Conservation (phyloP, 805 yeast genomes). For the Pichia kluyveri region DNA sequence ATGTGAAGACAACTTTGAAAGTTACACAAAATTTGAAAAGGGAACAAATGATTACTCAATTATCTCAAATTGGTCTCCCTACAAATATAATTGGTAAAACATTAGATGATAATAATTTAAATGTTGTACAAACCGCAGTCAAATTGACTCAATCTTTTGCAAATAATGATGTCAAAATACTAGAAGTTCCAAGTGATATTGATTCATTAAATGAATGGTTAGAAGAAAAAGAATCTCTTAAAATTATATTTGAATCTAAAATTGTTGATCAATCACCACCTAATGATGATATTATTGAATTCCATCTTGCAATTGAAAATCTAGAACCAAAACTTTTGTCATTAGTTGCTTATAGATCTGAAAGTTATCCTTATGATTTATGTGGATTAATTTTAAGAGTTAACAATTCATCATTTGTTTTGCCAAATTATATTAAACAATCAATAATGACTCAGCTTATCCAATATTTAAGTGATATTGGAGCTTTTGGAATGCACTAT, state of each 20-base stretch:
- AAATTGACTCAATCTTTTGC: conserved; percentile 34
- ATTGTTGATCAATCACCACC: conserved; percentile 28
- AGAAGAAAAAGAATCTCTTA: conserved; percentile 65
- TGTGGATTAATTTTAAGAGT: conserved; percentile 60
- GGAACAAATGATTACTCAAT: not conserved
- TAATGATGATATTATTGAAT: conserved; percentile 25
- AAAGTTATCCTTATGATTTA: conserved; percentile 51
- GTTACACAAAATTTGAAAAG: not conserved
- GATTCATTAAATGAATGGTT: conserved; percentile 45
- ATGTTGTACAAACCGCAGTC: conserved; percentile 45
- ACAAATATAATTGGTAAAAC: not conserved
- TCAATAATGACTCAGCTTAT: conserved; percentile 43
- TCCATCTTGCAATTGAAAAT: conserved; percentile 27
- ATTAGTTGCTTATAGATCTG: conserved; percentile 35
- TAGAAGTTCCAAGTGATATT: conserved; percentile 7
- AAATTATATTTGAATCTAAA: conserved; percentile 38
- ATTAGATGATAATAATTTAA: conserved; percentile 5
- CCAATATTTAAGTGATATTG: conserved; percentile 32
- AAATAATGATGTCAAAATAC: not conserved
- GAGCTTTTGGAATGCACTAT: conserved; percentile 60
- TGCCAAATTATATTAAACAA: conserved; percentile 64
- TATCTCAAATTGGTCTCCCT: not conserved
- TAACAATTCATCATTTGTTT: conserved; percentile 32
- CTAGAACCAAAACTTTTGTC: conserved; percentile 23
- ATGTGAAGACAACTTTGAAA: not conserved